Base-by-base conservation (phyloP, 306 rosid species). In the Mimosa pudica region DNA sequence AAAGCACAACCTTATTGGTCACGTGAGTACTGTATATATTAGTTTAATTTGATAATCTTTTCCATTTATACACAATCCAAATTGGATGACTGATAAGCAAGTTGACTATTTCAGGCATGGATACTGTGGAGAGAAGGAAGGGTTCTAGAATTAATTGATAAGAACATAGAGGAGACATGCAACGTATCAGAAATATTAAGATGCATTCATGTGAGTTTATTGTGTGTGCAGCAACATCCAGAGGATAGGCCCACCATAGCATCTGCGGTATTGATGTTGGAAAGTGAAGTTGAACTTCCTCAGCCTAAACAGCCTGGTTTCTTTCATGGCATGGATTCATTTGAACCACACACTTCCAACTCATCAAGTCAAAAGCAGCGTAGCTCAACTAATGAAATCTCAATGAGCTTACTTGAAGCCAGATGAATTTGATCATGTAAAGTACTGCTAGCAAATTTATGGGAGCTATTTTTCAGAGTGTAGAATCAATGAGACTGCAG, bases 151-250 rank as follows among this genome's bases (percentile, higher is more conserved):
- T 57, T 57, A 33, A 20, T 57, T 57, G 63, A 57, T 9, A 18
- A 57, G 63, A 57, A 57, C 63, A 57, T 18, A 18, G 33, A 57
- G 63, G 63, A 57, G 4, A 18, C 63, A 0, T 57, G 63, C 63
- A 57, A 2, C 18, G 63, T n/a, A 18, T 57, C 33, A 57, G 32
- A 18, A 57, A 20, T 57, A 18, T 8, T 57, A 18, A 57, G 63
- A 57, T 57, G 33, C 33, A 57, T 57, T 57, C 63, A 57, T 57
- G 63, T 57, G 63, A 57, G 63, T 18, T 20, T 57, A 57, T 57
- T 57, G 33, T 57, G 63, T 57, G 63, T 57, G 33, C 63, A 18
- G 33, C 63, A 57, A 18, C 32, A 8, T 57, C 33, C 63, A 6
- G 12, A 57, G 9, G 5, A 57, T 57, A 57, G 63, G 12, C 63